Percentiles rank a stretch among this genome's conserved stretches.
phyloP scores from a whole-genome alignment of 169 alveolate species.

The Perkinsus olseni region DNA sequence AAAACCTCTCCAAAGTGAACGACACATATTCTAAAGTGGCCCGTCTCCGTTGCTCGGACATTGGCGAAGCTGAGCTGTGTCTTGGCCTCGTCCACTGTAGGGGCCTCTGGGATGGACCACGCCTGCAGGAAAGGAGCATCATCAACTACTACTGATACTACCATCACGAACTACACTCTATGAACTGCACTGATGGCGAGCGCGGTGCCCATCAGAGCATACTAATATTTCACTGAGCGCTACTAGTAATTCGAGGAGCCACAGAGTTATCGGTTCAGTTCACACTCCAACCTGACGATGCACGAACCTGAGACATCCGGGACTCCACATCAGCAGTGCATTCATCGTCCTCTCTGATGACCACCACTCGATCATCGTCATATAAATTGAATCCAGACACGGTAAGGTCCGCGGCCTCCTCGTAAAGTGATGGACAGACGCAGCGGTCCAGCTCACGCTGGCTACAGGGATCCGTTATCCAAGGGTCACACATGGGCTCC shows the following conservation, averaged over 20 bases:
- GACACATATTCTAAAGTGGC: conserved; percentile 2
- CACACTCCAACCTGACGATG: too few relatives aligned
- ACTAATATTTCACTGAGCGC: too few relatives aligned
- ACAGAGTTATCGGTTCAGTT: too few relatives aligned
- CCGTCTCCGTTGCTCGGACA: background rate
- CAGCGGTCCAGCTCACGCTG: background rate
- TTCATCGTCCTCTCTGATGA: background rate
- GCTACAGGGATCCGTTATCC: background rate
- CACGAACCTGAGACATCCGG: background rate
- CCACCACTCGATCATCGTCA: background rate
- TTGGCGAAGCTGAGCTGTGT: conserved; percentile 1
- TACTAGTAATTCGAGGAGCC: too few relatives aligned
- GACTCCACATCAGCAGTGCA: background rate
- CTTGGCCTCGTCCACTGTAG: background rate
- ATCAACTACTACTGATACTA: too few relatives aligned
- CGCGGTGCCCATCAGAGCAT: too few relatives aligned
- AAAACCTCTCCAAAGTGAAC: background rate
- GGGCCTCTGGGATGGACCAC: background rate
- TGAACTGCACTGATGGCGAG: too few relatives aligned
- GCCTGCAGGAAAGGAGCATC: background rate
- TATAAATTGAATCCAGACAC: background rate
- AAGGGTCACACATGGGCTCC: background rate
- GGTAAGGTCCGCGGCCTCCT: background rate
- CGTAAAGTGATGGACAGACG: background rate
- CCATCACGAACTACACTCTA: too few relatives aligned